Conservation (phyloP, 768 basidiomycete genomes). For the Rhodotorula diobovata region DNA sequence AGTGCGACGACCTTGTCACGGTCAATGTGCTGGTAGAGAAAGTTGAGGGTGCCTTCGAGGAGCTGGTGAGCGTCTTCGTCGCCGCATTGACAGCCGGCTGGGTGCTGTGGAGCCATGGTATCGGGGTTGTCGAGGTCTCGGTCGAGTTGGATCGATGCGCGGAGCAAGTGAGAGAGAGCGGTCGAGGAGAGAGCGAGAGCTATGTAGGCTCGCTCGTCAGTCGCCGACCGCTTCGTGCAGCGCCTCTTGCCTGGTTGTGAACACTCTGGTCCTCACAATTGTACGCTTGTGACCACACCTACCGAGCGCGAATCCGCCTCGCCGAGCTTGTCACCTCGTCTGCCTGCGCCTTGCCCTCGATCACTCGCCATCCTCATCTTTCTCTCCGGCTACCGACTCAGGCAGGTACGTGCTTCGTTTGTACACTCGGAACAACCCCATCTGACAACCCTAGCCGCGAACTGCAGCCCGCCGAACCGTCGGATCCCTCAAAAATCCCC, state of each 20-base stretch:
- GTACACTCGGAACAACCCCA: too few species aligned
- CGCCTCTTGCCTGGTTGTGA: too few species aligned
- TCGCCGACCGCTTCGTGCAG: too few species aligned
- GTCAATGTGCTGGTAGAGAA: conserved; percentile 46
- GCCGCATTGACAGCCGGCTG: conserved; percentile 35
- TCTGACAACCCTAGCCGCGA: not conserved
- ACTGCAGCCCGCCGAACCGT: not conserved
- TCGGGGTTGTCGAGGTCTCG: not conserved
- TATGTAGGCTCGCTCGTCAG: too few species aligned
- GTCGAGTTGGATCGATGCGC: too few species aligned
- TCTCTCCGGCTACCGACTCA: not conserved
- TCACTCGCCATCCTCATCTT: not conserved
- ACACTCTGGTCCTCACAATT: too few species aligned
- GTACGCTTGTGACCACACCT: too few species aligned
- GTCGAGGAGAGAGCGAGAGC: not conserved
- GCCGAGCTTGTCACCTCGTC: too few species aligned
- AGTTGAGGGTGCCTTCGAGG: conserved; percentile 43
- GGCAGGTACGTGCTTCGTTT: too few species aligned
- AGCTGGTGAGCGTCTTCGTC: conserved; percentile 42
- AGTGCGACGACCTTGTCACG: conserved; percentile 46
- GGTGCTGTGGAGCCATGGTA: conserved; percentile 25
- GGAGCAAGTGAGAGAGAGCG: not conserved
- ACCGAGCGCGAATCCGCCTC: too few species aligned
- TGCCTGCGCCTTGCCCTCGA: not conserved
- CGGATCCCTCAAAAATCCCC: not conserved